Conservation (phyloP, 2,329 filamentous ascomycete species). For the Pseudogymnoascus sp. region DNA sequence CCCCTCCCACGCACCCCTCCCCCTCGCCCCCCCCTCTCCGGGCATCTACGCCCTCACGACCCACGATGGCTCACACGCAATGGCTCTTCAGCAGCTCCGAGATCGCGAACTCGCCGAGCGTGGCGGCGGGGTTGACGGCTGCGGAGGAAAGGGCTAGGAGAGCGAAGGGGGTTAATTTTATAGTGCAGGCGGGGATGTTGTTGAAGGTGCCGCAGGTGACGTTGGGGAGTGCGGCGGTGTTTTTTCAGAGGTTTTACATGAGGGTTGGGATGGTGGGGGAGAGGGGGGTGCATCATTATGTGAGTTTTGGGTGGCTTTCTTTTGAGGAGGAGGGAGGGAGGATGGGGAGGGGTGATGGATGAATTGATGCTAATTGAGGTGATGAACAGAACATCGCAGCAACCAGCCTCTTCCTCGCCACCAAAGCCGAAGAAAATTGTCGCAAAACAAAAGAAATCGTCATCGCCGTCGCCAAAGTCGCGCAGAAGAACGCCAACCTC, state of each 20-base stretch:
- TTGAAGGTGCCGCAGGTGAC: constrained; percentile 88
- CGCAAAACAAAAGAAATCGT: constrained; percentile 93
- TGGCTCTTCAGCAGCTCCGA: constrained; percentile 88
- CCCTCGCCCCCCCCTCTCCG: background rate
- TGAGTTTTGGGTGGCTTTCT: constrained; percentile 35
- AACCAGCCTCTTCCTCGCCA: constrained; percentile 84
- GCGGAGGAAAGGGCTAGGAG: constrained; percentile 72
- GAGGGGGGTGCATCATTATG: constrained; percentile 83
- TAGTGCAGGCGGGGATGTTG: constrained; percentile 86
- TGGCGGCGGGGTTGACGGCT: constrained; percentile 69
- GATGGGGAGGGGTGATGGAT: background rate
- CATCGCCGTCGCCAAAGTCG: constrained; percentile 85
- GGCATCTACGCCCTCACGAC: constrained; percentile 30
- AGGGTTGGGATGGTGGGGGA: constrained; percentile 65
- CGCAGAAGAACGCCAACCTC: constrained; percentile 85
- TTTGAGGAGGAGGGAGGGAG: too few relatives aligned
- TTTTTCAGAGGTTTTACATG: constrained; percentile 96
- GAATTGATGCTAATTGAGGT: background rate
- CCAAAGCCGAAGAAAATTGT: constrained; percentile 95
- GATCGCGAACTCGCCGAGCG: constrained; percentile 71
- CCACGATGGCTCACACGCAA: constrained; percentile 38
- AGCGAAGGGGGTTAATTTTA: constrained; percentile 93
- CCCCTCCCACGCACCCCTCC: background rate
- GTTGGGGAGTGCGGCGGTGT: constrained; percentile 82
- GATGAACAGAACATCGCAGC: constrained; percentile 65